Conservation (phyloP, 225 moss, liverwort and hornwort species). For the Asterella californica region DNA sequence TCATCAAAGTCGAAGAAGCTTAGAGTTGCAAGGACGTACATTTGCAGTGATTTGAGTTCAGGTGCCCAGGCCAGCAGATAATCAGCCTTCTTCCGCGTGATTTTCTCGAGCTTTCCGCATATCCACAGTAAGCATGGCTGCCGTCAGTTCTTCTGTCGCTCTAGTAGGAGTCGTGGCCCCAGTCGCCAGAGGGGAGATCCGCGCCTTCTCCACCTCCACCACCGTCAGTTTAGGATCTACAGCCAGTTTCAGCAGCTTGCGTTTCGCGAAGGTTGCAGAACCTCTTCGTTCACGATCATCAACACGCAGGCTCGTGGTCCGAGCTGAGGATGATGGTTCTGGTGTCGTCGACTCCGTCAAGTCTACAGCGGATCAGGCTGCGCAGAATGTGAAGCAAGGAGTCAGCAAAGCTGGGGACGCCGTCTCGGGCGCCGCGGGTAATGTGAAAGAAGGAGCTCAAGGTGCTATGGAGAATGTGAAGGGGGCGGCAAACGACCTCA, state of each 20-base stretch:
- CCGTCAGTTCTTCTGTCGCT: neutral
- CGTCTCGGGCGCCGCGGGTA: constrained; percentile 1
- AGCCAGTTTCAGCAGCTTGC: neutral
- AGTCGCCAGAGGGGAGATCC: neutral
- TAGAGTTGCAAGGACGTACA: too few relatives aligned
- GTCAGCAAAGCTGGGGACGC: neutral
- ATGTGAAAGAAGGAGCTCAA: neutral
- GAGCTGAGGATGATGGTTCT: neutral
- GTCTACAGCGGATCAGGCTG: neutral
- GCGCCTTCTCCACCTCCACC: neutral
- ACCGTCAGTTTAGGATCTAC: neutral
- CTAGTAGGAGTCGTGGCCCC: neutral
- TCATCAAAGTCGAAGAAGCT: neutral
- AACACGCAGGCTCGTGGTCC: neutral
- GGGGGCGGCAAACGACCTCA: neutral
- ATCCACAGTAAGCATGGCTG: neutral
- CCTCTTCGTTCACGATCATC: neutral
- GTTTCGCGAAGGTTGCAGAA: neutral
- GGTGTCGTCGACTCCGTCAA: constrained; percentile 5
- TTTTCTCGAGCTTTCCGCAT: neutral
- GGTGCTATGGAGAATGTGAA: neutral
- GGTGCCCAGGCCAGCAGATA: too few relatives aligned
- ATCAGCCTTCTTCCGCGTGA: too few relatives aligned
- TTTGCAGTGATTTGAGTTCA: too few relatives aligned
- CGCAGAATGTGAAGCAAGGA: constrained; percentile 5